phyloP scores from a whole-genome alignment of 371 early-diverging fungal genomes.

The Mucor velutinosus region DNA sequence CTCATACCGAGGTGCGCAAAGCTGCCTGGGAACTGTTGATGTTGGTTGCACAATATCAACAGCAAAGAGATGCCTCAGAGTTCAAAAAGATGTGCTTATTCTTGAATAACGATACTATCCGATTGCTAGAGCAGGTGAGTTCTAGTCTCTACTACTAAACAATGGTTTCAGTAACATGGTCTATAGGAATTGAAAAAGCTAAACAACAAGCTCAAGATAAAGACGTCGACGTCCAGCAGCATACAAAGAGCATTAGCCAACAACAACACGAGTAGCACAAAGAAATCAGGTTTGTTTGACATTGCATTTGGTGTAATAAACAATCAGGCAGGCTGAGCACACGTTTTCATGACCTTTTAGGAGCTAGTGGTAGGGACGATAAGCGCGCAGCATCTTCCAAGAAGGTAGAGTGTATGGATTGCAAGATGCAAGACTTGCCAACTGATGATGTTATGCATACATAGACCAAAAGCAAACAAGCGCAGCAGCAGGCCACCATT shows the following conservation, averaged over 20 bases:
- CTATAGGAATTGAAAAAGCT: conserved; percentile 15
- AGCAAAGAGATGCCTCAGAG: not conserved
- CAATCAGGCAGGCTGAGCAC: not conserved
- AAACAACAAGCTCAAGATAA: conserved; percentile 8
- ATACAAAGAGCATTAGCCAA: conserved; percentile 38
- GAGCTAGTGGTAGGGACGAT: not conserved
- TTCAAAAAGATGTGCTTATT: conserved; percentile 7
- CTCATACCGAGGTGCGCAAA: conserved; percentile 68
- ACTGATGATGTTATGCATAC: not conserved
- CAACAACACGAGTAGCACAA: conserved; percentile 6
- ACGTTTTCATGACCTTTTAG: not conserved
- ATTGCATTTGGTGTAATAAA: not conserved
- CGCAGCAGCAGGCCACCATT: not conserved
- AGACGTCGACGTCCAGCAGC: conserved; percentile 12
- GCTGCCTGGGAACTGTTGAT: conserved; percentile 54
- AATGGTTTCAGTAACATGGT: not conserved
- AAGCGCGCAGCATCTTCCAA: not conserved
- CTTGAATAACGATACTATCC: conserved; percentile 18
- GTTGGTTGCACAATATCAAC: conserved; percentile 9
- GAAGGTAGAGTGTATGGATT: not conserved
- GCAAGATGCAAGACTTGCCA: not conserved
- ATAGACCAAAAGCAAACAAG: conserved; percentile 9
- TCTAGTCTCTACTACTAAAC: not conserved
- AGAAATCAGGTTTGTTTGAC: conserved; percentile 4
- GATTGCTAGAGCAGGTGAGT: conserved; percentile 9